phyloP scores from a whole-genome alignment of 768 basidiomycete genomes.

The Lanmaoa pseudosensibilis region DNA sequence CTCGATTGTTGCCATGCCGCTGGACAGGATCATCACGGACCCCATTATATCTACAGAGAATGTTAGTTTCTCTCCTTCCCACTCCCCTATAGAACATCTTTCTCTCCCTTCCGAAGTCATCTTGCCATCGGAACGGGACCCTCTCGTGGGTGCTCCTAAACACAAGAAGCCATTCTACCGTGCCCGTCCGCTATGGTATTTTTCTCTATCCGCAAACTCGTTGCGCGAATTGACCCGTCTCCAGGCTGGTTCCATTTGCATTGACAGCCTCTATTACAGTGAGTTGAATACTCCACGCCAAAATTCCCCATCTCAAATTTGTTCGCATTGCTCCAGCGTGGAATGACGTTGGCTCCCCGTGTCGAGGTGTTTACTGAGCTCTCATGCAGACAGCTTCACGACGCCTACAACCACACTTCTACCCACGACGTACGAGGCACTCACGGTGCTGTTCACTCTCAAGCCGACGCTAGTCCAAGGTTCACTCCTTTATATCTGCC shows the following conservation, averaged over 20 bases:
- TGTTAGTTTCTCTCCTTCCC: conserved; percentile 25
- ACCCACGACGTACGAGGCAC: neutral
- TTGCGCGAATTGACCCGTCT: conserved; percentile 6
- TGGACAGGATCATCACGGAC: conserved; percentile 35
- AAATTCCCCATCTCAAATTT: neutral
- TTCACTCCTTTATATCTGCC: conserved; percentile 14
- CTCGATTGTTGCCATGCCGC: conserved; percentile 17
- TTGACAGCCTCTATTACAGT: conserved; percentile 68
- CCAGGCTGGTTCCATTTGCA: conserved; percentile 73
- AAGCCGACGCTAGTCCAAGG: conserved; percentile 6
- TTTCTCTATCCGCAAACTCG: neutral
- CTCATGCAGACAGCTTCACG: conserved; percentile 61
- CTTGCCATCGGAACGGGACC: conserved; percentile 34
- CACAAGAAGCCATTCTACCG: conserved; percentile 50
- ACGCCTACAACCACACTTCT: conserved; percentile 41
- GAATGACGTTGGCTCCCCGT: conserved; percentile 75
- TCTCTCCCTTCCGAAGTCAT: conserved; percentile 4
- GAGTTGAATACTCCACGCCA: conserved; percentile 21
- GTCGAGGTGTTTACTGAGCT: conserved; percentile 80
- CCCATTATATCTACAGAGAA: conserved; percentile 38
- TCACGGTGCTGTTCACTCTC: conserved; percentile 2
- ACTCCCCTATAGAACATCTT: conserved; percentile 23
- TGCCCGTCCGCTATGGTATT: conserved; percentile 48
- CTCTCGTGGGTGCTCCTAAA: conserved; percentile 29
- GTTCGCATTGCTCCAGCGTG: conserved; percentile 50